Conservation (phyloP, 108 stramenopile genomes). For the Skeletonema marinoi region DNA sequence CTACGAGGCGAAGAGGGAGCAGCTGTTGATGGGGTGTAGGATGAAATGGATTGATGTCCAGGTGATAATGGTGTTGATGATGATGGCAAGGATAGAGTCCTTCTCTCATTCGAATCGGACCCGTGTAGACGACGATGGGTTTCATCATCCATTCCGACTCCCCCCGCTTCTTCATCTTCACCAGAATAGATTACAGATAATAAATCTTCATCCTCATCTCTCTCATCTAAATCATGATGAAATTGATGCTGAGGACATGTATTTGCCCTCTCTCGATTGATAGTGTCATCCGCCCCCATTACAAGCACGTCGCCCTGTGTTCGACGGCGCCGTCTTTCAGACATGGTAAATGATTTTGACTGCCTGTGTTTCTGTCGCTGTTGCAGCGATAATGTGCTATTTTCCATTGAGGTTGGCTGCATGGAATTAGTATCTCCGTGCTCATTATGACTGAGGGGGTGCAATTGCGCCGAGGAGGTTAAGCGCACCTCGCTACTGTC, state of each 20-base stretch:
- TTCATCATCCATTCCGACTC: not conserved
- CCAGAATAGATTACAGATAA: no score
- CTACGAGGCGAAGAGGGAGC: not conserved
- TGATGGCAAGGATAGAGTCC: not conserved
- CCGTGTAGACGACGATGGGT: not conserved
- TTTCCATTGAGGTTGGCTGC: not conserved
- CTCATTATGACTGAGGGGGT: not conserved
- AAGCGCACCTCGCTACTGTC: not conserved
- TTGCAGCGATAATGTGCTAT: not conserved
- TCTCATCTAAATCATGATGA: not conserved
- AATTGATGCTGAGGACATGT: conserved; percentile 14
- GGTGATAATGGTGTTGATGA: not conserved
- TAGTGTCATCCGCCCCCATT: not conserved
- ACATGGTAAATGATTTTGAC: not conserved
- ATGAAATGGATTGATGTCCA: not conserved
- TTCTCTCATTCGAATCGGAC: not conserved
- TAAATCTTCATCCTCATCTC: not conserved
- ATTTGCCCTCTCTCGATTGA: conserved; percentile 15
- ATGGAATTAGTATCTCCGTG: not conserved
- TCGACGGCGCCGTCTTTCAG: not conserved
- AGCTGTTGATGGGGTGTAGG: not conserved
- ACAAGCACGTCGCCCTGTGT: not conserved
- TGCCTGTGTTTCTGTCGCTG: not conserved
- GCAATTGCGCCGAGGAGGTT: not conserved
- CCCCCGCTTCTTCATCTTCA: not conserved